Conservation (phyloP, 805 yeast species). For the Candida odintsovae region DNA sequence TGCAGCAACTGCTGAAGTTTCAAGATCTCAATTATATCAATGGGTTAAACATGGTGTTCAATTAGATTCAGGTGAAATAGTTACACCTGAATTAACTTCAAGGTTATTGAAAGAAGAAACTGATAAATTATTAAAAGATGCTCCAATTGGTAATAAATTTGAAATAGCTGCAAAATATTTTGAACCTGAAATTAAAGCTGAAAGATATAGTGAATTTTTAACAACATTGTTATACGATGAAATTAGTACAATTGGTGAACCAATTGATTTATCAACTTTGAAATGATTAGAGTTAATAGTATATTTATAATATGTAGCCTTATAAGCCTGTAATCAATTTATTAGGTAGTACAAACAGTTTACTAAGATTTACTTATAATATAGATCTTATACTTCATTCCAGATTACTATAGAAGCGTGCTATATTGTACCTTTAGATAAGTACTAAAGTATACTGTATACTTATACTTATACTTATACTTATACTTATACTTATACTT, state of each 20-base stretch:
- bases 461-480: too few relatives aligned
- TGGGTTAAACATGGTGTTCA: conserved; percentile 72
- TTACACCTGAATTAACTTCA: conserved; percentile 55
- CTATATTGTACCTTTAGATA: too few relatives aligned
- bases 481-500: too few relatives aligned
- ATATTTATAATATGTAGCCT: too few relatives aligned
- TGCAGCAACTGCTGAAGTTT: conserved; percentile 86
- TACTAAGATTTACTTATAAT: too few relatives aligned
- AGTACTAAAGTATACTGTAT: too few relatives aligned
- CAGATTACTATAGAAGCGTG: too few relatives aligned
- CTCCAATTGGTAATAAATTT: conserved; percentile 50
- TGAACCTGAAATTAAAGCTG: conserved; percentile 66
- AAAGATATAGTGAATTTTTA: conserved; percentile 68
- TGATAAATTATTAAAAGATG: conserved; percentile 42
- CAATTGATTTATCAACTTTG: conserved; percentile 21
- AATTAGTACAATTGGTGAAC: conserved; percentile 27
- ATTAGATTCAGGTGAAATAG: conserved; percentile 49
- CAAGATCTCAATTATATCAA: conserved; percentile 75
- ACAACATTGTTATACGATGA: conserved; percentile 74
- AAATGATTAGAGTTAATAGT: too few relatives aligned
- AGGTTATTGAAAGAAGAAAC: conserved; percentile 59
- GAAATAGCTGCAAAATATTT: conserved; percentile 63
- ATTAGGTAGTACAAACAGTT: too few relatives aligned
- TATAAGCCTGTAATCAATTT: too few relatives aligned
- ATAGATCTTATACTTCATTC: too few relatives aligned